Evolutionary conservation across 208 protist genomes (phyloP).

Genomic region (Leishmania guyanensis): DNA sequence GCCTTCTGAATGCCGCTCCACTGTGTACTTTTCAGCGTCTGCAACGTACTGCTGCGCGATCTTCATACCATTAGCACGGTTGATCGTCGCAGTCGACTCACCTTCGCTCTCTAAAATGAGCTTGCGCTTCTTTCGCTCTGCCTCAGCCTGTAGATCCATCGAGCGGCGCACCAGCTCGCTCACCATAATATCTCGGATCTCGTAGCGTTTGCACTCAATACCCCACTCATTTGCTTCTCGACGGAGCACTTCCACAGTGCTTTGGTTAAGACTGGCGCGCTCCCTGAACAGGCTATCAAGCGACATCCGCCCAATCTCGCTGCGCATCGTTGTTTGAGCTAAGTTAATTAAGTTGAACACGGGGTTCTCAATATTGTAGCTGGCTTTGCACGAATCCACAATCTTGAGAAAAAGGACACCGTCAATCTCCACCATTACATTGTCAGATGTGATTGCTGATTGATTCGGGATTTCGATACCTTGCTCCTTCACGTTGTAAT

Average conservation of each 20-base stretch:
- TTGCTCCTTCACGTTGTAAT: constrained; percentile 94
- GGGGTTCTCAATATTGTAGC: constrained; percentile 95
- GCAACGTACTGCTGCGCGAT: constrained; percentile 81
- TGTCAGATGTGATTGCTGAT: constrained; percentile 95
- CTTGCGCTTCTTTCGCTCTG: constrained; percentile 95
- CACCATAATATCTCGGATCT: constrained; percentile 96
- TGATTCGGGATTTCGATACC: constrained; percentile 92
- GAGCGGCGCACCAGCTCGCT: constrained; percentile 92
- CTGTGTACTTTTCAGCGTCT: constrained; percentile 88
- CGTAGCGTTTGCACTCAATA: constrained; percentile 95
- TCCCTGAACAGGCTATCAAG: constrained; percentile 95
- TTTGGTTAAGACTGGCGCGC: constrained; percentile 90
- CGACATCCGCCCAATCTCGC: constrained; percentile 93
- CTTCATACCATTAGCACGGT: constrained; percentile 91
- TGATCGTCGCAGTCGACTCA: constrained; percentile 83
- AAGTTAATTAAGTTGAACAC: constrained; percentile 96
- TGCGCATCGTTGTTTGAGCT: constrained; percentile 97
- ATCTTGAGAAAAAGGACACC: constrained; percentile 95
- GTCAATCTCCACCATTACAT: constrained; percentile 96
- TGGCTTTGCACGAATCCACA: constrained; percentile 89
- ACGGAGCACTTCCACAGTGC: constrained; percentile 93
- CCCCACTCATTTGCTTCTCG: constrained; percentile 94
- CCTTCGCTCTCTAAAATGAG: constrained; percentile 95
- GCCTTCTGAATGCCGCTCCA: constrained; percentile 34
- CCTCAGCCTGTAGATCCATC: constrained; percentile 97